Evolutionary conservation across 2,329 filamentous ascomycete genomes (phyloP), one percentile per base, ranked within the genome.

Genomic region (Cladosporium sp.): DNA sequence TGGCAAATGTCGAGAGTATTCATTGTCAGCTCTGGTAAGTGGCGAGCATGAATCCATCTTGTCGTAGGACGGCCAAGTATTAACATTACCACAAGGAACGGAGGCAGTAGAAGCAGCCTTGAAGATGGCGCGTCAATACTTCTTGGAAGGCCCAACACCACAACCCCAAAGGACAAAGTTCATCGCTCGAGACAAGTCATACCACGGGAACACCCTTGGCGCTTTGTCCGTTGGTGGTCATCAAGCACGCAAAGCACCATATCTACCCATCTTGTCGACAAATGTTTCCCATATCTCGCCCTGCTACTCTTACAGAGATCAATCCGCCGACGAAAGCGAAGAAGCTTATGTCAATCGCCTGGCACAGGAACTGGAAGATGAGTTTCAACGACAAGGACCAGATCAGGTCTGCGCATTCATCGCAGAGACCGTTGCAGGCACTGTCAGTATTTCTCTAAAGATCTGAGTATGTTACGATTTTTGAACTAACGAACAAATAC

Each of bases 121-220:
- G 66, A 91, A 91, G 70, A 76, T 90, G 11, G 81, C 86, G 13
- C 78, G 84, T 3, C 88, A 91, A 73, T 91, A 87, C 71, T 88
- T 84, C 70, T 77, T 84, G 18, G 86, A 88, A 73, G 78, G 83
- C 18, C 69, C 76, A 3, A 76, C 77, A 0, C 80, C 79, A 7
- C 77, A 90, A 67, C 79, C 82, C 2, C 74, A 81, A 54, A 81
- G 88, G 1, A 80, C 79, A 0, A 80, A 83, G 53, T 89, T 88
- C 75, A 89, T 92, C 67, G 80, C 86, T 11, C 83, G 89, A 10
- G 76, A 84, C 28, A 80, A 85, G n/a, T 88, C 85, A 1, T 92
- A 90, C 70, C 89, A 92, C 70, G 89, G 89, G 3, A 86, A 82
- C 39, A 91, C 88, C 0, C 73, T 92, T 0, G 89, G 89, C 0